Evolutionary conservation across 345 rosid species (phyloP), one percentile per base, ranked within the genome.

Genomic region (Anastatica hierochuntica): DNA sequence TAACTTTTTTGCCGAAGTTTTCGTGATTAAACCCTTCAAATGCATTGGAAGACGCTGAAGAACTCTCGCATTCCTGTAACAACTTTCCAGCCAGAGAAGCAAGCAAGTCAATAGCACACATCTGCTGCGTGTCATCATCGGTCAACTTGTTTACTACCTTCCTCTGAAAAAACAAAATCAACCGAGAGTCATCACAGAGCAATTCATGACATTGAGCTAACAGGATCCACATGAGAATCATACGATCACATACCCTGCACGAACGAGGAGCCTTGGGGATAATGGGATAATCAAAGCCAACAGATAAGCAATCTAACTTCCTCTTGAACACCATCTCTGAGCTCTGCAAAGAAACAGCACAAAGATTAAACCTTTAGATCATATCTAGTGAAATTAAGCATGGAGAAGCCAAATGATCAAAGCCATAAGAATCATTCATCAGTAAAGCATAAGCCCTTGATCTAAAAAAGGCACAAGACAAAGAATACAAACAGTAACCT

Each of bases 191-290:
- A 43, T 67, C 30, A 73, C 45, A 53, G 50, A 35, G 37, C 18
- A 67, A 53, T 17, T 59, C 49, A 43, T 31, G 50, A 44, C 8
- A 29, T 5, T 52, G 7, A 47, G 19, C 15, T 51, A 53, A 42
- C 26, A 18, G 10, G 54, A 20, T 26, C 29, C 21, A 34, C 10
- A 31, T 24, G 45, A 46, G 13, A 42, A 30, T 60, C 63, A n/a
- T n/a, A n/a, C n/a, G n/a, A n/a, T n/a, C n/a, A n/a, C n/a, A n/a
- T 72, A 92, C 98, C 78, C 95, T 80, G 42, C 75, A 68, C 2
- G 98, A 88, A 70, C 98, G 88, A 41, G 96, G 97, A 70, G 74
- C 94, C 49, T 74, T 79, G 16, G 98, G 98, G 53, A 92, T 39
- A 10, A 49, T 56, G 12, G 78, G 74, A 44, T 79, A 68, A 20